Evolutionary conservation across 2,329 filamentous ascomycete species (phyloP).

Genomic region (Fusarium penzigii): DNA sequence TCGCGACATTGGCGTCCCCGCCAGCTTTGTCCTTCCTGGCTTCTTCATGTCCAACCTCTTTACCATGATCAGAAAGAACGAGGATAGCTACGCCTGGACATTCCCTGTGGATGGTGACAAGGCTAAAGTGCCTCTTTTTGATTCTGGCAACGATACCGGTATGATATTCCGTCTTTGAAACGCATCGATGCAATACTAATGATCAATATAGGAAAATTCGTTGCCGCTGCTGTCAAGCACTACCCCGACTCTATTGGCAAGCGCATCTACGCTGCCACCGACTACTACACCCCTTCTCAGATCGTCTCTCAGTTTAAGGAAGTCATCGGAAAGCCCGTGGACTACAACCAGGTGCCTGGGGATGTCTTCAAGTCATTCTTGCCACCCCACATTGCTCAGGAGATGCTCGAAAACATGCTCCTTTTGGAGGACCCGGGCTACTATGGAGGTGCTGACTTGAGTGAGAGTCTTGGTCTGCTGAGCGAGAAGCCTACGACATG

Average conservation of each 20-base stretch:
- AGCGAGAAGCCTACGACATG: constrained; percentile 40
- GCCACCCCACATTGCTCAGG: constrained; percentile 29
- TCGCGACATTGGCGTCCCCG: constrained; percentile 46
- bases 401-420: constrained; percentile 45
- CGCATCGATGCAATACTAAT: rapidly evolving
- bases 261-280: constrained; percentile 37
- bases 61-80: constrained; percentile 30
- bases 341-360: constrained; percentile 32
- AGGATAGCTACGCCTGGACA: constrained; percentile 31
- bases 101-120: constrained; percentile 34
- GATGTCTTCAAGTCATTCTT: constrained; percentile 40
- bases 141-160: constrained; percentile 42
- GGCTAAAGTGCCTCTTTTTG: constrained; percentile 40
- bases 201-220: constrained; percentile 32
- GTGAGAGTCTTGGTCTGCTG: constrained; percentile 34
- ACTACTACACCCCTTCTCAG: constrained; percentile 37
- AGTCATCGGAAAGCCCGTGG: constrained; percentile 36
- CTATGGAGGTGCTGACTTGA: constrained; percentile 37
- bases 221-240: constrained; percentile 36
- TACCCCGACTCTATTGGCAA: constrained; percentile 30
- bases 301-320: constrained; percentile 37
- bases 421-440: constrained; percentile 45
- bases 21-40: constrained; percentile 53
- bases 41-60: constrained; percentile 56
- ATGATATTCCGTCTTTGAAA: constrained; percentile 16